These are phyloP conservation scores for Achaetomiella virescens DNA, from an alignment of 495 filamentous ascomycete genomes.

Conservation along the genomic window DNA sequence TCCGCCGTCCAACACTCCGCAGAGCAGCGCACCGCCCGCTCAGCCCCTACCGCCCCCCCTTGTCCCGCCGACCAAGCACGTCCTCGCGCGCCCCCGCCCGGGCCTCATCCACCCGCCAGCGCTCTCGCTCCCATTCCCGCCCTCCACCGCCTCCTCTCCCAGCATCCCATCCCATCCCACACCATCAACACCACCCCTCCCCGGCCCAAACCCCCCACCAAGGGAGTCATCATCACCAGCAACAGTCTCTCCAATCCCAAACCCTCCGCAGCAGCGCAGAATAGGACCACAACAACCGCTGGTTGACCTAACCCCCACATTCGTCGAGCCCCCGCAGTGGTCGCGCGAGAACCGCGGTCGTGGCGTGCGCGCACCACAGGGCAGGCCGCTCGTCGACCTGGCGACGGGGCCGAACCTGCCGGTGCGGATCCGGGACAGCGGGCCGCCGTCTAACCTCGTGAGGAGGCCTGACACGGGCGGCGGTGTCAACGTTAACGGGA, in stretches of 20 bases:
- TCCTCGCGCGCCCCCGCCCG: slow-evolving; percentile 9
- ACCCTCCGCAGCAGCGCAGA: slow-evolving; percentile 39
- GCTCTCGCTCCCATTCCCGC: neutral
- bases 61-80: slow-evolving; percentile 13
- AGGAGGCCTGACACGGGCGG: neutral
- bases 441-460: slow-evolving; percentile 6
- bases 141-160: neutral
- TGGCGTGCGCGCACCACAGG: slow-evolving; percentile 56
- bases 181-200: neutral
- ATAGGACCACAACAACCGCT: slow-evolving; percentile 38
- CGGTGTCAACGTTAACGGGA: neutral
- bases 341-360: slow-evolving; percentile 55
- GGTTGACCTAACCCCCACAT: slow-evolving; percentile 69
- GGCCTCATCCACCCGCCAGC: neutral
- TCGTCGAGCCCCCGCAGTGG: slow-evolving; percentile 67
- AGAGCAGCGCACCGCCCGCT: slow-evolving; percentile 23
- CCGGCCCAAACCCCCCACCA: neutral
- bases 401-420: slow-evolving; percentile 19
- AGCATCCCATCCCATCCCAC: neutral
- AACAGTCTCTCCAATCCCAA: neutral
- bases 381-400: slow-evolving; percentile 58
- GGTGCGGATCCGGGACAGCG: slow-evolving; percentile 2
- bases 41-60: slow-evolving; percentile 12
- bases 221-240: neutral
- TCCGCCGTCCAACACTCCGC: slow-evolving; percentile 40